Evolutionary conservation across 2,329 filamentous ascomycete genomes (phyloP).

Genomic region (Aureobasidium subglaciale): DNA sequence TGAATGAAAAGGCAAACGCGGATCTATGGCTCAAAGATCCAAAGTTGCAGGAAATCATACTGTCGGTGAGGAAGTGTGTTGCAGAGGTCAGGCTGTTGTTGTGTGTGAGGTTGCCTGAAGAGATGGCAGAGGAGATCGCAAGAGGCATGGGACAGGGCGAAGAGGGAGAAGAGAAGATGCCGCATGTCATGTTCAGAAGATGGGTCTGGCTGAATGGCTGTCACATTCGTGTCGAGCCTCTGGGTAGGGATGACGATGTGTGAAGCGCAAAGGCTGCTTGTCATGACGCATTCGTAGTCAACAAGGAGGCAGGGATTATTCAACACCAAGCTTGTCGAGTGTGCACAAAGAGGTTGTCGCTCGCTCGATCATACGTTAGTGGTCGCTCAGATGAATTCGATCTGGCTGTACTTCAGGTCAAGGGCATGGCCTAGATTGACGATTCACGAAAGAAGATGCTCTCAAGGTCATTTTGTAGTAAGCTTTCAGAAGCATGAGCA

Average conservation of each 20-base stretch:
- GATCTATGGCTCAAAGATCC: slow-evolving; percentile 16
- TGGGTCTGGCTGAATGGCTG: slow-evolving; percentile 13
- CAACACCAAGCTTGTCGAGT: too few species aligned
- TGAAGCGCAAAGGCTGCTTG: neutral
- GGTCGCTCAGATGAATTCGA: too few species aligned
- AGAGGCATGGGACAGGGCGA: neutral
- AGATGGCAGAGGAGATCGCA: neutral
- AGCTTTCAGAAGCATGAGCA: too few species aligned
- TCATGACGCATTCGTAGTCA: neutral
- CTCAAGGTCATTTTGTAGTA: neutral
- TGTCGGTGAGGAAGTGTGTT: slow-evolving; percentile 17
- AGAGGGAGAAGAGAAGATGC: neutral
- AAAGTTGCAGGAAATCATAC: slow-evolving; percentile 16
- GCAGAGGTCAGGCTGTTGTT: neutral
- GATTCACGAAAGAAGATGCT: neutral
- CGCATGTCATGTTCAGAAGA: slow-evolving; percentile 8
- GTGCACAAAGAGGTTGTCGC: too few species aligned
- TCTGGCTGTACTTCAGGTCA: too few species aligned
- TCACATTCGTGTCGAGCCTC: slow-evolving; percentile 13
- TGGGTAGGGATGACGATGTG: slow-evolving; percentile 8
- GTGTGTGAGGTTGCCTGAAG: slow-evolving; percentile 4
- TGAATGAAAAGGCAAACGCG: slow-evolving; percentile 16
- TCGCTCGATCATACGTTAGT: too few species aligned
- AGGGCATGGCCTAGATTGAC: neutral
- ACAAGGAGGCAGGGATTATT: too few species aligned